These are phyloP conservation scores for Atkinsonella hypoxylon DNA, from an alignment of 2,329 filamentous ascomycete species.

Conservation along the genomic window DNA sequence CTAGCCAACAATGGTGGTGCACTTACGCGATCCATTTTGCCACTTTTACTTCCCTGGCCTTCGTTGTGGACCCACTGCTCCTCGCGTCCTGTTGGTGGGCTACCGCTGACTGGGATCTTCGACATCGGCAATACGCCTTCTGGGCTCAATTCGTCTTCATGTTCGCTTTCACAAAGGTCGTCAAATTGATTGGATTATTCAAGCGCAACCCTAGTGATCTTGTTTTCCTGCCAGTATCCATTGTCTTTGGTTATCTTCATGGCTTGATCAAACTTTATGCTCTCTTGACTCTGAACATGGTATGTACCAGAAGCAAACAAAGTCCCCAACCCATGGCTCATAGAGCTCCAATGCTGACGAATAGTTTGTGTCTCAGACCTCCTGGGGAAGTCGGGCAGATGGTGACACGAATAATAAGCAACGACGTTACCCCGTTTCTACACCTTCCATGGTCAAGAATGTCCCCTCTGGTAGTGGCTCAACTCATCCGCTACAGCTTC, in stretches of 20 bases:
- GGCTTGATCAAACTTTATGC: constrained; percentile 87
- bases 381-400: constrained; percentile 88
- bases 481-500: constrained; percentile 33
- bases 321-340: neutral
- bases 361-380: constrained; percentile 53
- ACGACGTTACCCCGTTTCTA: constrained; percentile 45
- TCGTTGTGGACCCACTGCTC: constrained; percentile 64
- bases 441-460: constrained; percentile 28
- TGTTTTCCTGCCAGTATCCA: constrained; percentile 68
- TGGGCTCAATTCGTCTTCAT: constrained; percentile 60
- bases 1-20: constrained; percentile 82
- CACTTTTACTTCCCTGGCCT: constrained; percentile 80
- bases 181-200: constrained; percentile 84
- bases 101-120: constrained; percentile 46
- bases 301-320: constrained; percentile 32
- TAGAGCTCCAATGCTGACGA: neutral
- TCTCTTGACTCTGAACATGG: constrained; percentile 69
- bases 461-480: constrained; percentile 30
- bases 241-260: constrained; percentile 87
- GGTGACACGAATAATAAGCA: constrained; percentile 73
- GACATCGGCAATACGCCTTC: constrained; percentile 41
- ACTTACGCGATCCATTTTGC: constrained; percentile 88
- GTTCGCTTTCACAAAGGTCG: constrained; percentile 72
- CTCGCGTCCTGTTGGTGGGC: constrained; percentile 58
- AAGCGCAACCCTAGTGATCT: constrained; percentile 73